Percentiles rank a stretch among this genome's conserved stretches.
Evolutionary conservation across 2,329 filamentous ascomycete species (phyloP).

Genomic region (Sporothrix schenckii): DNA sequence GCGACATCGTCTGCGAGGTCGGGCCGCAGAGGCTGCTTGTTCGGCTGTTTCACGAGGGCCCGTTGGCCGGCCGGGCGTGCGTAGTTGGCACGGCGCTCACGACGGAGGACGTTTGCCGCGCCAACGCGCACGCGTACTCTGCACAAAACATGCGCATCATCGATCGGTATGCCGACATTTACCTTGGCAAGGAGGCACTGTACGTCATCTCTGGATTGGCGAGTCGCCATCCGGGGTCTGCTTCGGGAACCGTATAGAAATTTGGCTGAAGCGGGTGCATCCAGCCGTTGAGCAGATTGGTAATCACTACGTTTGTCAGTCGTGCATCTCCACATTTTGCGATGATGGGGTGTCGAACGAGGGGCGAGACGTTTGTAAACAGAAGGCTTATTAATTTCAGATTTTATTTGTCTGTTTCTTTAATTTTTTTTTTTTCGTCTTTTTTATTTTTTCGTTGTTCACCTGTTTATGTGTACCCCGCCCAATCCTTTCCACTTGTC

Average conservation of each 20-base stretch:
- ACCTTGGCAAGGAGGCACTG: not conserved
- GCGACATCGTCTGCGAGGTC: not conserved
- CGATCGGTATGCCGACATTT: slow-evolving; percentile 9
- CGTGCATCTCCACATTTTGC: no score
- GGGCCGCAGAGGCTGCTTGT: not conserved
- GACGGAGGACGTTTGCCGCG: not conserved
- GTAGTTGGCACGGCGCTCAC: not conserved
- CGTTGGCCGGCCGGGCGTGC: not conserved
- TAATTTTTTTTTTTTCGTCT: no score
- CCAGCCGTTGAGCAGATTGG: no score
- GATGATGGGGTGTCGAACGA: no score
- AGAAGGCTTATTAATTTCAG: no score
- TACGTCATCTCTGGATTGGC: not conserved
- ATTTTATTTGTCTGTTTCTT: no score
- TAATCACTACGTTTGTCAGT: no score
- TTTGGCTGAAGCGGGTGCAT: no score
- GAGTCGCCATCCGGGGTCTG: no score
- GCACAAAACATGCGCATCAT: not conserved
- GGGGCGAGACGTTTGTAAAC: no score
- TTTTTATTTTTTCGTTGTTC: no score
- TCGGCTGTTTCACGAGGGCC: not conserved
- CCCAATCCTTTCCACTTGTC: not conserved
- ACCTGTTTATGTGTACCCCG: not conserved
- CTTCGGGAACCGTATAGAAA: no score
- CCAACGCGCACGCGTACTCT: not conserved